phyloP scores from a whole-genome alignment of 805 yeast species.

The Clavispora phyllophila region DNA sequence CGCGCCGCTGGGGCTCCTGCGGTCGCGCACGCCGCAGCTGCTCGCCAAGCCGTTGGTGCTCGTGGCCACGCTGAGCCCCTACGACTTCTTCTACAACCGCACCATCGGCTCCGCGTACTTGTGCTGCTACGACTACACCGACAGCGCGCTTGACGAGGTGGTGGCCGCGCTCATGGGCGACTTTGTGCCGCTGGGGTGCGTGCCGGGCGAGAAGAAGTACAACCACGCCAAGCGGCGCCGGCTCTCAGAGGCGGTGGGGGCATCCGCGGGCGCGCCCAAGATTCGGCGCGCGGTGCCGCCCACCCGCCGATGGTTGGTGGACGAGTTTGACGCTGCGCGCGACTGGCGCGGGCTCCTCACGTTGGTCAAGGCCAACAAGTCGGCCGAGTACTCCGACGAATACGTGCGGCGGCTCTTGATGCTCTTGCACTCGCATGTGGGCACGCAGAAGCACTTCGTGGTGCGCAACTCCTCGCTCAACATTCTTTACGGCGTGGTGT shows the following conservation, averaged over 20 bases:
- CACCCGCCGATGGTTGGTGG: constrained; percentile 51
- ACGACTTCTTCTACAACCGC: constrained; percentile 53
- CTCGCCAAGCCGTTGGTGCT: constrained; percentile 48
- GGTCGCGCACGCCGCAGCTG: constrained; percentile 20
- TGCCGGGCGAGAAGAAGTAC: constrained; percentile 50
- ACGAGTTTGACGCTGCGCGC: constrained; percentile 44
- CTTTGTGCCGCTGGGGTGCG: constrained; percentile 44
- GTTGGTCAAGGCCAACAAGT: constrained; percentile 36
- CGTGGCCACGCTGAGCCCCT: constrained; percentile 60
- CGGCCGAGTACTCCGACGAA: constrained; percentile 18
- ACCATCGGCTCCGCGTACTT: constrained; percentile 52
- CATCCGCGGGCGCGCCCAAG: constrained; percentile 3
- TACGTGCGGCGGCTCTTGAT: constrained; percentile 25
- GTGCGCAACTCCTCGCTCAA: constrained; percentile 53
- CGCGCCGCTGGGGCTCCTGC: constrained; percentile 21
- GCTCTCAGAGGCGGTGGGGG: constrained; percentile 10
- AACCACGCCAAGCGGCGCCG: constrained; percentile 22
- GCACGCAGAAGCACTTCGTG: constrained; percentile 44
- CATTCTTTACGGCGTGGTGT: constrained; percentile 48
- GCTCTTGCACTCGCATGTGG: constrained; percentile 24
- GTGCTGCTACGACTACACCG: constrained; percentile 58
- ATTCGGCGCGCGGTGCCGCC: constrained; percentile 17
- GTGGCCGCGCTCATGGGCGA: constrained; percentile 53
- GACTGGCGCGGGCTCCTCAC: constrained; percentile 47
- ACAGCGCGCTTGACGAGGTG: constrained; percentile 43